Base-by-base conservation (phyloP, 1,284 basidiomycete genomes). In the Heterobasidion irregulare region DNA sequence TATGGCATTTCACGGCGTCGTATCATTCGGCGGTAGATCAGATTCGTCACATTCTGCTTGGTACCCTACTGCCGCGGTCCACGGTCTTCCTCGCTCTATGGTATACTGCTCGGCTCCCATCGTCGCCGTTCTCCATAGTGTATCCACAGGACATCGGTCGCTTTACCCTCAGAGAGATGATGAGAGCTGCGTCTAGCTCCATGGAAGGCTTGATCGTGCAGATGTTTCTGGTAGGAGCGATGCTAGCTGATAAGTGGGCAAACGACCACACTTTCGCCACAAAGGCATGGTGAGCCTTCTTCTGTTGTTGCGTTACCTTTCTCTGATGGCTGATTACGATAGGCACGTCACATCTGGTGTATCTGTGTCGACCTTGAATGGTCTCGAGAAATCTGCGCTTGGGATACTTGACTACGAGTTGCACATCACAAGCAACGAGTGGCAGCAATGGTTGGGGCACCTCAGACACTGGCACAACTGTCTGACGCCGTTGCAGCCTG, bases 231-330 rank as follows among this genome's bases (percentile, higher is more conserved):
- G 63, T 77, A 45, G 79, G 76, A 52, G 67, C 79, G 15, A 74
- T 78, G 61, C 68, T 84, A 50, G 72, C 79, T 7, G 76, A 78
- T 61, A 86, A 83, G 66, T 77, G 77, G 67, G 61, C 83, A 46
- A 78, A 83, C 53, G 83, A 85, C 57, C 68, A 70, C 56, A 67
- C 72, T 0, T 76, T 75, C 61, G 65, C 71, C 45, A 70, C 68
- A 57, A 74, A 66, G 56, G 70, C 70, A 44, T 82, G 80, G 75
- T 76, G 56, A 36, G 59, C 15, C 50, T 12, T 48, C 19, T 34
- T 18, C 52, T 8, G 6, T 41, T 44, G 50, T 19, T 26, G 64
- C 58, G 47, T 19, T n/a, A 38, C 50, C 51, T 41, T 58, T 53
- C 46, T 53, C 35, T 6, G 16, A 10, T 45, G 46, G 41, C 16